Base-by-base conservation (phyloP, 441 rosid species). In the Biscutella laevigata region DNA sequence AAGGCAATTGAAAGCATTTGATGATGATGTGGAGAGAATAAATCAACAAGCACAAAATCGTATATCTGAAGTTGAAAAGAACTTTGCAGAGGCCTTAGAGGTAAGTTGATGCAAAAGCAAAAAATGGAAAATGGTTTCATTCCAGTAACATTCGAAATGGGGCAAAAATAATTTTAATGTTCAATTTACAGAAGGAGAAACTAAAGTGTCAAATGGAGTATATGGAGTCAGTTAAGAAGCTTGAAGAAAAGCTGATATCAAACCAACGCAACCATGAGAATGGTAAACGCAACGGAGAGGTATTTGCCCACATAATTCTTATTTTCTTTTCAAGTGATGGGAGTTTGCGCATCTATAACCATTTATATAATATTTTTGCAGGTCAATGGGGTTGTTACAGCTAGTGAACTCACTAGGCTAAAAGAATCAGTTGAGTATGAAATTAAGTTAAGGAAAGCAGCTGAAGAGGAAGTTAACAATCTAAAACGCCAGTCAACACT, bases 151-250 rank as follows among this genome's bases (percentile, higher is more conserved):
- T 26, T 17, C 11, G 28, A 17, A 17, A 45, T 61, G 52, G 1
- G 13, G 15, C 19, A 12, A 48, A 9, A 7, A 22, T 1, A n/a
- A 6, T 13, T 13, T 0, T 52, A 8, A 32, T 46, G 14, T 46
- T 32, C 33, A 39, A 6, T 68, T 58, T 70, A 59, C 64, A 94
- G 99, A 81, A 76, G 75, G 97, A 86, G 67, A 85, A 79, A 51
- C 72, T 82, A 30, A 88, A 86, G 74, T 88, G 88, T 69, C 99
- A 88, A 74, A 84, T 86, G 87, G 97, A 94, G 59, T 88, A 88
- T 59, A 82, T 83, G 88, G 94, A 88, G 63, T 88, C 99, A 9
- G 86, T 94, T 57, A 88, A 84, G 76, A 77, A 79, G 74, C 76
- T 88, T 54, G 99, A 94, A 78, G 88, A 84, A 70, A 88, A 86